Base-by-base conservation (phyloP, 208 protist genomes). In the Trypanosoma vivax region DNA sequence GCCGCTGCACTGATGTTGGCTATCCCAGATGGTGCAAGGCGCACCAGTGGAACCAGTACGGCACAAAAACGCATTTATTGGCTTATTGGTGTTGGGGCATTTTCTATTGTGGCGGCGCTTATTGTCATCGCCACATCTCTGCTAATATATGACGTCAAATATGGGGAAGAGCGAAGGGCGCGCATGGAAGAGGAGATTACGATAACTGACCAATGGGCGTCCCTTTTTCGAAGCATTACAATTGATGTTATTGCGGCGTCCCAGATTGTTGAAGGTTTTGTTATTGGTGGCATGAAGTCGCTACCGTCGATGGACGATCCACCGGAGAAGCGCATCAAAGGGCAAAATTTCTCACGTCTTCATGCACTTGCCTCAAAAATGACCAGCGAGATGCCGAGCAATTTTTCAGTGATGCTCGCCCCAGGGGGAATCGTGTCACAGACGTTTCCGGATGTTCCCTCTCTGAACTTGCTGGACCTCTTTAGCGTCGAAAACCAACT, bases 391-490 rank as follows among this genome's bases (percentile, higher is more conserved):
- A 43, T 50, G 10, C 25, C 14, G 24, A 40, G 54, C 25, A 18
- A 58, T 1, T 23, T 34, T 6, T 2, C 29, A 21, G 45, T 66
- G 25, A 48, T 75, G 0, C 60, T 79, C 14, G 73, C 80, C 0
- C 85, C 85, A 2, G 76, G 76, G 11, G 85, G 80, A 13, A 74
- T 86, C 19, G 58, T 80, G 11, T 33, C 58, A 9, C 50, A 77
- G 30, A 68, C 43, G 2, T 63, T 67, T 33, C 81, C 53, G 9
- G 3, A 46, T 40, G 23, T 55, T 7, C 13, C 14, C 4, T 45
- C 53, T 13, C 30, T 62, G 0, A 42, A 75, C 42, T 55, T 79
- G 18, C 43, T 77, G 18, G 60, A 70, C 19, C 33, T 46, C 55
- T 49, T 57, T 19, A 31, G 6, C 16, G 19, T 14, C 38, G 46